Conservation (phyloP, 2,329 filamentous ascomycete genomes). For the Aureobasidium sp. region DNA sequence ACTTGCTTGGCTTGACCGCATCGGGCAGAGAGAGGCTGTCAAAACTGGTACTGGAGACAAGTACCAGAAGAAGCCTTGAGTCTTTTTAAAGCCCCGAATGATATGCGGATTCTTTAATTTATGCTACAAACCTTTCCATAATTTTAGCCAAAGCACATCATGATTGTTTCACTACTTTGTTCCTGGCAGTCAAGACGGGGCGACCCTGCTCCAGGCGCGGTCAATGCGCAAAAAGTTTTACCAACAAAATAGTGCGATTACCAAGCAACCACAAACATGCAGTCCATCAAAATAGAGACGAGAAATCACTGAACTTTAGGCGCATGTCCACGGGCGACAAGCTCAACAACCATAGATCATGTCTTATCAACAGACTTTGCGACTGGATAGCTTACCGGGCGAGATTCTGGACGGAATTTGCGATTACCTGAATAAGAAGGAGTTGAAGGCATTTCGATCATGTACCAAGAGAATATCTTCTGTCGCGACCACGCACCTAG, state of each 20-base stretch:
- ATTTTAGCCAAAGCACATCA: no score
- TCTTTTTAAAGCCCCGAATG: not conserved
- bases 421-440: not conserved
- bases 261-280: not conserved
- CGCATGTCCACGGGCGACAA: not conserved
- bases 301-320: not conserved
- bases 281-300: not conserved
- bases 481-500: not conserved
- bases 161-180: no score
- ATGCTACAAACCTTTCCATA: no score
- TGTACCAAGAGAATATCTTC: not conserved
- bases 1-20: slow-evolving; percentile 47
- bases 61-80: slow-evolving; percentile 19
- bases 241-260: not conserved
- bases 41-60: slow-evolving; percentile 39
- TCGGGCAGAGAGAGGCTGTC: slow-evolving; percentile 43
- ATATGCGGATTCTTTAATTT: no score
- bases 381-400: not conserved
- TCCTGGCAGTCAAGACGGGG: not conserved
- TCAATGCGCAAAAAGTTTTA: not conserved
- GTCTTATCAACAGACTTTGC: not conserved
- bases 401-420: not conserved
- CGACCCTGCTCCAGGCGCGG: not conserved
- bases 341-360: not conserved
- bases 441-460: not conserved